Base-by-base conservation (phyloP, 2,329 filamentous ascomycete genomes). In the Elsinoe ampelina region DNA sequence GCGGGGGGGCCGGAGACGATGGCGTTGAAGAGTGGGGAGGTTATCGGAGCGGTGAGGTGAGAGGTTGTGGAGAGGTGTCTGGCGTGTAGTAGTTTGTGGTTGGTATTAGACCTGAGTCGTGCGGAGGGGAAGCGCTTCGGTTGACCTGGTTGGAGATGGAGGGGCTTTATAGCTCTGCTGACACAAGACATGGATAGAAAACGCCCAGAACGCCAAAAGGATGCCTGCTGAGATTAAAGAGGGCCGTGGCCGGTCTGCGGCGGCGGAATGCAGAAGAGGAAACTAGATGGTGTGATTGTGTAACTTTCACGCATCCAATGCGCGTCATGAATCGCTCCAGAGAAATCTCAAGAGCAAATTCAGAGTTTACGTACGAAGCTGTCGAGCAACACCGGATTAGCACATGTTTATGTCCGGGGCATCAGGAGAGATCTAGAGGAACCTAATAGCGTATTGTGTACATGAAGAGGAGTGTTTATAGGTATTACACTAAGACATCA, bases 11-110 rank as follows among this genome's bases (percentile, higher is more conserved):
- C 70, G 26, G 70, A 70, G 8, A 74, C 68, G 5, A 68, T 67
- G n/a, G 74, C 72, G 57, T 73, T 72, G 22, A 75, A 63, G 3
- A 66, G 63, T 5, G 68, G 66, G 20, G 64, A 63, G n/a, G 65
- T 68, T 5, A 62, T 62, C 17, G 62, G 63, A 1, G 63, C 62
- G 10, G 60, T 8, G 26, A 30, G 26, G 26, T 2, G 26, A 7
- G 7, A 8, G 26, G 26, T 30, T 2, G 26, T 30, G 26, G 26
- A 5, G 26, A 30, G 26, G 26, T 30, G 26, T 60, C 66, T 68
- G 68, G 42, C 38, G 64, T n/a, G 52, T 35, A n/a, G 43, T 63
- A 51, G 35, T 52, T 38, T 58, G 38, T 20, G 38, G 32, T 17
- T 38, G 32, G 17, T 34, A 19, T 15, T 39, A 20, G 32, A 52